Evolutionary conservation across 1,284 basidiomycete genomes (phyloP).

Genomic region (Rhizoctonia solani): DNA sequence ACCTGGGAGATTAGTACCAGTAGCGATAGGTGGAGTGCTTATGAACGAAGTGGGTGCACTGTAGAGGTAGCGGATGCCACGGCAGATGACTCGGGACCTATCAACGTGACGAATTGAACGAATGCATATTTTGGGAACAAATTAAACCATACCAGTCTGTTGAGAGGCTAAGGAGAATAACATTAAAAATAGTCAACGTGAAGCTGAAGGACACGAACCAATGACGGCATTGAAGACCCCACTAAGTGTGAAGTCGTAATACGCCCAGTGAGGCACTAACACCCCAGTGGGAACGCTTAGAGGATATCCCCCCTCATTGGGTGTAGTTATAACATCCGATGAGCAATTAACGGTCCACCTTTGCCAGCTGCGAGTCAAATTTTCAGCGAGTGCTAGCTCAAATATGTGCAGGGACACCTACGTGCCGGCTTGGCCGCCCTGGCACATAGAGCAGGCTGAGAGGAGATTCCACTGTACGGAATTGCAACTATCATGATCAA

Average conservation of each 20-base stretch:
- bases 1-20: neutral
- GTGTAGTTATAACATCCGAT: neutral
- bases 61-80: slow-evolving; percentile 4
- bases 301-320: slow-evolving; percentile 26
- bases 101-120: neutral
- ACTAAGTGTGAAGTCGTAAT: slow-evolving; percentile 16
- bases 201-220: neutral
- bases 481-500: too few species aligned
- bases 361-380: slow-evolving; percentile 21
- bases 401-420: neutral
- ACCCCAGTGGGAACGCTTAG: slow-evolving; percentile 18
- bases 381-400: neutral
- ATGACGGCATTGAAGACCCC: slow-evolving; percentile 31
- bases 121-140: neutral
- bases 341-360: slow-evolving; percentile 33
- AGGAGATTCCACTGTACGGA: slow-evolving; percentile 37
- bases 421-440: slow-evolving; percentile 34
- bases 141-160: slow-evolving; percentile 5
- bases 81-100: slow-evolving; percentile 25
- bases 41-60: neutral
- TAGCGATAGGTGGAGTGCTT: neutral
- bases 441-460: slow-evolving; percentile 38
- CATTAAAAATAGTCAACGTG: neutral
- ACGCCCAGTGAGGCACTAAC: slow-evolving; percentile 34
- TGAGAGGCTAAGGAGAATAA: slow-evolving; percentile 4